A percentile compares a stretch with the other conserved stretches of the same genome.
Conservation (phyloP, 2,329 filamentous ascomycete genomes). For the Aspergillus uvarum region DNA sequence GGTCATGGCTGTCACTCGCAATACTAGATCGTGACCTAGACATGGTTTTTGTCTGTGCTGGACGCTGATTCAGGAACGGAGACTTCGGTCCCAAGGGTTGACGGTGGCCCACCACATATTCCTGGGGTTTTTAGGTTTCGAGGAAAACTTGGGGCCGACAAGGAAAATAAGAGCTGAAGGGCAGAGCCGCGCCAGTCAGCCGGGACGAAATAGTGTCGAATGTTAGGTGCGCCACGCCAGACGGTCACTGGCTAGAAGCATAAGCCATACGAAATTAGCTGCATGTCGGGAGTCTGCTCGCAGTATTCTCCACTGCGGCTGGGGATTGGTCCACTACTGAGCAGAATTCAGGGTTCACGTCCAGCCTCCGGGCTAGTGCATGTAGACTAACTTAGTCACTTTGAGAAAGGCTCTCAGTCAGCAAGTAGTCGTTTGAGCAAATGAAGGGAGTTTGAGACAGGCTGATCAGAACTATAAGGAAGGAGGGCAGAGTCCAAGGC, state of each 20-base stretch:
- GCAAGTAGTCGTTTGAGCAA: too few relatives aligned
- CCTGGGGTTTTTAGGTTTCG: background rate
- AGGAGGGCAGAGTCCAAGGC: too few relatives aligned
- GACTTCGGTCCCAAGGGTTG: background rate
- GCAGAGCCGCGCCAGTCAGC: background rate
- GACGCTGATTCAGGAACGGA: background rate
- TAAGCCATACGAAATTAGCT: background rate
- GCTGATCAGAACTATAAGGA: too few relatives aligned
- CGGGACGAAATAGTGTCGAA: background rate
- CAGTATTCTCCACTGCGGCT: background rate
- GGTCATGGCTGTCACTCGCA: slow-evolving; percentile 37
- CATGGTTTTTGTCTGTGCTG: slow-evolving; percentile 9
- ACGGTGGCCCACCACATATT: background rate
- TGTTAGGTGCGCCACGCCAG: background rate
- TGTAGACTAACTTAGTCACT: too few relatives aligned
- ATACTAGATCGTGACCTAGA: slow-evolving; percentile 34
- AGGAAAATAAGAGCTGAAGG: background rate
- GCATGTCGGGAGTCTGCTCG: background rate
- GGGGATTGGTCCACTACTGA: background rate
- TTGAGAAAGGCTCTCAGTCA: too few relatives aligned
- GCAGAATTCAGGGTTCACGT: too few relatives aligned
- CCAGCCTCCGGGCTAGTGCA: too few relatives aligned
- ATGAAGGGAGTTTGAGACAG: too few relatives aligned
- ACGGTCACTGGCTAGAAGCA: background rate
- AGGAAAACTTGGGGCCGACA: background rate